Conservation (phyloP, 345 rosid genomes). For the Turnera subulata region DNA sequence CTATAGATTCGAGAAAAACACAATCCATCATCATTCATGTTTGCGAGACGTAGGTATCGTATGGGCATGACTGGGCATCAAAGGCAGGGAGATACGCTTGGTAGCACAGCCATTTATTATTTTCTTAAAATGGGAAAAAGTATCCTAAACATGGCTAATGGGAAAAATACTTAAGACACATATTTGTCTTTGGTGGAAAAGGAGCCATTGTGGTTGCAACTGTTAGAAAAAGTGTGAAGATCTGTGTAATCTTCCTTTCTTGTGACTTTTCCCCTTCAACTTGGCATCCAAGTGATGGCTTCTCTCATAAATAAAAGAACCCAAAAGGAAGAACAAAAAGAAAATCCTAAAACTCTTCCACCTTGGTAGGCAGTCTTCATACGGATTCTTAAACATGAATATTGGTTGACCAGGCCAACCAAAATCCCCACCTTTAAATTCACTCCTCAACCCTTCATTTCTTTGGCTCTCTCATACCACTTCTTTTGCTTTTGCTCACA, state of each 20-base stretch:
- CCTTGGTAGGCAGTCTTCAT: slow-evolving; percentile 64
- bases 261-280: slow-evolving; percentile 57
- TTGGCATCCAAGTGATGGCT: slow-evolving; percentile 58
- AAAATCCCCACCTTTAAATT: slow-evolving; percentile 17
- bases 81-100: too few relatives aligned
- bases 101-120: slow-evolving; percentile 41
- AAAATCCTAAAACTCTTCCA: slow-evolving; percentile 48
- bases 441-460: slow-evolving; percentile 33
- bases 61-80: slow-evolving; percentile 41
- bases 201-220: slow-evolving; percentile 61
- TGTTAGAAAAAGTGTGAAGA: slow-evolving; percentile 75
- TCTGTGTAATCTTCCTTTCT: slow-evolving; percentile 70
- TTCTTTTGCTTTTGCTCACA: slow-evolving; percentile 18
- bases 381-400: slow-evolving; percentile 51
- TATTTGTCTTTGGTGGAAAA: slow-evolving; percentile 47
- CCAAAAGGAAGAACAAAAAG: slow-evolving; percentile 37
- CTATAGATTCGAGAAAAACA: slow-evolving; percentile 24
- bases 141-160: slow-evolving; percentile 33
- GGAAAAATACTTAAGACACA: slow-evolving; percentile 28
- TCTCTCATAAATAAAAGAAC: slow-evolving; percentile 34
- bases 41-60: slow-evolving; percentile 22
- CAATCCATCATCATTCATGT: slow-evolving; percentile 28
- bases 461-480: slow-evolving; percentile 34
- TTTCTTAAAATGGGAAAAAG: slow-evolving; percentile 38
- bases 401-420: slow-evolving; percentile 43